These are phyloP conservation scores for Termitomyces sp. DNA, from an alignment of 768 basidiomycete species.

Conservation along the genomic window DNA sequence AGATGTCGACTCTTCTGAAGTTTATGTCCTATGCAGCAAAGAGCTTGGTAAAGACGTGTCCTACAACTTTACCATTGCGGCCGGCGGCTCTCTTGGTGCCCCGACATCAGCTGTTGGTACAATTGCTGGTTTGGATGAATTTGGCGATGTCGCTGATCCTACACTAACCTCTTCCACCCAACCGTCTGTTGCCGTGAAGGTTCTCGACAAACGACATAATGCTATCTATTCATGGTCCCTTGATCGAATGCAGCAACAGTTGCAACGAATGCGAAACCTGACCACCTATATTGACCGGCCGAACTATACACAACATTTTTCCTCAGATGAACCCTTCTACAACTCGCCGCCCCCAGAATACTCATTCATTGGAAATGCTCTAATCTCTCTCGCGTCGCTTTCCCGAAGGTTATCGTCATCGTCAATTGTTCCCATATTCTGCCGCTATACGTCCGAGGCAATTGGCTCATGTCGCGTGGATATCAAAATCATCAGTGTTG, in stretches of 20 bases:
- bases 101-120: conserved; percentile 83
- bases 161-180: conserved; percentile 67
- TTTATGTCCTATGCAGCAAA: conserved; percentile 43
- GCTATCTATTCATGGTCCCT: conserved; percentile 92
- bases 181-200: conserved; percentile 85
- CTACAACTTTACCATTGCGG: conserved; percentile 92
- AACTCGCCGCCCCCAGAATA: conserved; percentile 83
- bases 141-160: conserved; percentile 90
- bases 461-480: conserved; percentile 91
- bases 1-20: not conserved
- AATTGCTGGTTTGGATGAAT: conserved; percentile 83
- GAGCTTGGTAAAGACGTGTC: conserved; percentile 83
- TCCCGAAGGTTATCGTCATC: conserved; percentile 70
- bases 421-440: conserved; percentile 84
- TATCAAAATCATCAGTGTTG: conserved; percentile 73
- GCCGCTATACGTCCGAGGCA: conserved; percentile 90
- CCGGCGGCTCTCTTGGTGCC: conserved; percentile 71
- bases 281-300: conserved; percentile 89
- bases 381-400: conserved; percentile 78
- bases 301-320: conserved; percentile 91
- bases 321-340: conserved; percentile 90
- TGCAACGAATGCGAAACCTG: conserved; percentile 91
- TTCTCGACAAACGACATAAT: conserved; percentile 82
- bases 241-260: conserved; percentile 80
- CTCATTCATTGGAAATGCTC: conserved; percentile 88